Conservation (phyloP, 2,329 filamentous ascomycete genomes). For the Scedosporium minutisporum region DNA sequence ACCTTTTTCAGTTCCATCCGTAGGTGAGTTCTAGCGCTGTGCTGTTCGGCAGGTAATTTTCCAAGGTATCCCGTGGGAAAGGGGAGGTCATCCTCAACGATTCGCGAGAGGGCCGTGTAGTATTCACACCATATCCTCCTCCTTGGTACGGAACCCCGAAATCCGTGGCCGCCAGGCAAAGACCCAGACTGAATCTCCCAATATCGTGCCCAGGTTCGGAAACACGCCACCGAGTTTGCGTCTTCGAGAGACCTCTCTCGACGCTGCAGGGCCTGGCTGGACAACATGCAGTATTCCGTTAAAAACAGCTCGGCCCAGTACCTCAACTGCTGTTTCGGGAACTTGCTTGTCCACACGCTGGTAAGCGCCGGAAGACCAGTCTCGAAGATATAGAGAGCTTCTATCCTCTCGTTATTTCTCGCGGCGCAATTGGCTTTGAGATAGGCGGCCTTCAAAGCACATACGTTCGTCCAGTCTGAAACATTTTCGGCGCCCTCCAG, state of each 20-base stretch:
- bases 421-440: slow-evolving; percentile 59
- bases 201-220: slow-evolving; percentile 60
- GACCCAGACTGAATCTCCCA: slow-evolving; percentile 46
- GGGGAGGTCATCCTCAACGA: slow-evolving; percentile 57
- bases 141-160: slow-evolving; percentile 49
- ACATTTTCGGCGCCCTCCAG: slow-evolving; percentile 43
- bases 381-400: slow-evolving; percentile 58
- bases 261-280: slow-evolving; percentile 47
- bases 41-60: slow-evolving; percentile 31
- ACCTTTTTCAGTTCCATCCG: slow-evolving; percentile 69
- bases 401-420: slow-evolving; percentile 35
- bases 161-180: slow-evolving; percentile 45
- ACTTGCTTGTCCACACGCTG: slow-evolving; percentile 38
- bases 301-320: slow-evolving; percentile 73
- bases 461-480: slow-evolving; percentile 73
- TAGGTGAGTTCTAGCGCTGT: slow-evolving; percentile 53
- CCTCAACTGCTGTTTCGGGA: slow-evolving; percentile 54
- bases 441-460: slow-evolving; percentile 68
- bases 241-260: slow-evolving; percentile 42
- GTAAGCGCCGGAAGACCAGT: slow-evolving; percentile 56
- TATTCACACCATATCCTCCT: slow-evolving; percentile 77
- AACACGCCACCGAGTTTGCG: slow-evolving; percentile 43
- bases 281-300: slow-evolving; percentile 64
- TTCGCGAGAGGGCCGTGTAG: slow-evolving; percentile 67
- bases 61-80: slow-evolving; percentile 42